A percentile compares a stretch with the other conserved stretches of the same genome.
These are phyloP conservation scores for Ascochyta pisi DNA, from an alignment of 2,329 filamentous ascomycete species.

Conservation along the genomic window DNA sequence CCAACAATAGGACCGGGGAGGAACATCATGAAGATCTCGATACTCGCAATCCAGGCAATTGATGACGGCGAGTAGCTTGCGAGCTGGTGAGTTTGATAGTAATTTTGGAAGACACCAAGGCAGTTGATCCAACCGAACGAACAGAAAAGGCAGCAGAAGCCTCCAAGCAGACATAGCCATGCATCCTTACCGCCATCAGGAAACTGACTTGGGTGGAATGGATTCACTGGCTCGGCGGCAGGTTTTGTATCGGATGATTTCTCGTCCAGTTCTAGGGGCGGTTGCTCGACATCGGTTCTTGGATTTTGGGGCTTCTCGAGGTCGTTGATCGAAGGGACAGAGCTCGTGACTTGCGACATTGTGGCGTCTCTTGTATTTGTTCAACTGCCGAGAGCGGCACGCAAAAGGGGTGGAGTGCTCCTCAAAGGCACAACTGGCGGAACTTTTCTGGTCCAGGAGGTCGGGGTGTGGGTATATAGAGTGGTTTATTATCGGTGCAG, in stretches of 20 bases:
- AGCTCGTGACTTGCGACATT: conserved; percentile 19
- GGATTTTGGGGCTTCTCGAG: conserved; percentile 16
- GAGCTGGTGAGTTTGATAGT: conserved; percentile 55
- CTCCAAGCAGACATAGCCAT: conserved; percentile 41
- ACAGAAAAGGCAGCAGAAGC: conserved; percentile 39
- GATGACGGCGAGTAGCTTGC: conserved; percentile 47
- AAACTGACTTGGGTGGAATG: conserved; percentile 42
- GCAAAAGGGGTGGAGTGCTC: background rate
- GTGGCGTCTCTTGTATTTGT: background rate
- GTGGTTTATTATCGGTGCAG: background rate
- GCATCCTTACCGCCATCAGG: conserved; percentile 49
- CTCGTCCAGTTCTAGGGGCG: conserved; percentile 17
- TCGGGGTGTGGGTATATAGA: background rate
- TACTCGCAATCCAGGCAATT: conserved; percentile 56
- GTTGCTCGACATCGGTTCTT: conserved; percentile 26
- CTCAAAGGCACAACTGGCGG: background rate
- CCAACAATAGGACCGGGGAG: conserved; percentile 66
- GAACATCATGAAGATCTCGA: conserved; percentile 59
- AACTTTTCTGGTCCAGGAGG: background rate
- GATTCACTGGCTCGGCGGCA: conserved; percentile 23
- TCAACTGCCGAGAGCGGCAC: background rate
- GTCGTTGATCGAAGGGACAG: conserved; percentile 25
- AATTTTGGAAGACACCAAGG: conserved; percentile 56
- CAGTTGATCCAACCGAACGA: conserved; percentile 55
- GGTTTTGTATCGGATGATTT: conserved; percentile 12